Evolutionary conservation across 805 yeast genomes (phyloP).

Genomic region (Metschnikowia peoriensis): DNA sequence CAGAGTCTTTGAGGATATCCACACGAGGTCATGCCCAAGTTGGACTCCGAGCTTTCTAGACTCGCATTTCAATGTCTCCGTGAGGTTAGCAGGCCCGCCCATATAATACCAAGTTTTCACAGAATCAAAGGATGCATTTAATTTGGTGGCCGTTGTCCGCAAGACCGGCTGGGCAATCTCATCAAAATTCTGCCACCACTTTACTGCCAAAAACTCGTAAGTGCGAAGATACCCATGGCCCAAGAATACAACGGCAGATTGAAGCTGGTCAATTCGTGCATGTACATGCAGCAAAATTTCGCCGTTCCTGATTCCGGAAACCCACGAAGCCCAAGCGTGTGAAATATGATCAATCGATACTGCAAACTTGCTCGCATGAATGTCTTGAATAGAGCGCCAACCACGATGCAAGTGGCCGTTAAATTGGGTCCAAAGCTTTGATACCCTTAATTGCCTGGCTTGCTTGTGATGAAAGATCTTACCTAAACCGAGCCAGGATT

Average conservation of each 20-base stretch:
- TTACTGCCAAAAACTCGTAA: not conserved
- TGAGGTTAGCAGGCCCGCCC: not conserved
- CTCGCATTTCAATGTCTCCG: not conserved
- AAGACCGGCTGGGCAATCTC: not conserved
- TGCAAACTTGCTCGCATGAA: not conserved
- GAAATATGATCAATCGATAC: not conserved
- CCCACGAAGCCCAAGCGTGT: not conserved
- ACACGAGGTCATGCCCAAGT: not conserved
- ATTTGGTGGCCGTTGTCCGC: not conserved
- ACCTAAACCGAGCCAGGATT: not conserved
- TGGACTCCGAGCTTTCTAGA: not conserved
- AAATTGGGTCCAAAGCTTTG: not conserved
- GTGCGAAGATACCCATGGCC: not conserved
- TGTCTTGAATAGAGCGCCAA: not conserved
- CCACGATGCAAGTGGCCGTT: not conserved
- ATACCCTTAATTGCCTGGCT: not conserved
- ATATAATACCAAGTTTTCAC: not conserved
- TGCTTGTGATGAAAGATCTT: not conserved
- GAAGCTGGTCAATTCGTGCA: not conserved
- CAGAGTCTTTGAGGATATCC: not conserved
- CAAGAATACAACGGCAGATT: not conserved
- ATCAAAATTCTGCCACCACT: not conserved
- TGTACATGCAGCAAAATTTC: not conserved
- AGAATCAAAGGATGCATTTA: not conserved
- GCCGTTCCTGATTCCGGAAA: no score